Evolutionary conservation across 2,329 filamentous ascomycete genomes (phyloP).

Genomic region (Talaromyces rugulosus): DNA sequence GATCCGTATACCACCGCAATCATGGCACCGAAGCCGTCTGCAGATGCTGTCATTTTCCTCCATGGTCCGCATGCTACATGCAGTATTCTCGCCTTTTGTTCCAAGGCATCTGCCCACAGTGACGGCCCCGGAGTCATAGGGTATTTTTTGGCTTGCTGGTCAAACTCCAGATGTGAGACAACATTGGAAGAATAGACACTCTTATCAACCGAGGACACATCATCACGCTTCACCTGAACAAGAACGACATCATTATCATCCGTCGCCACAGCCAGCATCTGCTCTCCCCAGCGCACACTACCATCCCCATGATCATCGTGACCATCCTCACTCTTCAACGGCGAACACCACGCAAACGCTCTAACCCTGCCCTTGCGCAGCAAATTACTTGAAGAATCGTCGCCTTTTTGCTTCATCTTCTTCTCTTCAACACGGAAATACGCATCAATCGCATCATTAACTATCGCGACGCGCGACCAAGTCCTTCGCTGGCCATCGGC

Average conservation of each 20-base stretch:
- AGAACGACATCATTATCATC: slow-evolving; percentile 36
- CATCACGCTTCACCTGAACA: slow-evolving; percentile 21
- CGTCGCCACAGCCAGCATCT: slow-evolving; percentile 34
- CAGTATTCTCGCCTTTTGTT: slow-evolving; percentile 20
- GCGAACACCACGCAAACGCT: slow-evolving; percentile 40
- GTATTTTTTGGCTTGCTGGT: slow-evolving; percentile 12
- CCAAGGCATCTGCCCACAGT: slow-evolving; percentile 25
- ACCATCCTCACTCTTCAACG: slow-evolving; percentile 18
- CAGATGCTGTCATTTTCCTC: slow-evolving; percentile 15
- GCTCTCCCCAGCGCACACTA: slow-evolving; percentile 28
- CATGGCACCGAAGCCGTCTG: slow-evolving; percentile 13
- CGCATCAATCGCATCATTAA: slow-evolving; percentile 46
- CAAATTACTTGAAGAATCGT: slow-evolving; percentile 16
- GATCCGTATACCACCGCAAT: slow-evolving; percentile 27
- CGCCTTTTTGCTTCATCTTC: background rate
- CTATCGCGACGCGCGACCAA: slow-evolving; percentile 51
- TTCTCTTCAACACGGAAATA: slow-evolving; percentile 30
- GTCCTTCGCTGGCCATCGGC: slow-evolving; percentile 41
- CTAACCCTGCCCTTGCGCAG: slow-evolving; percentile 33
- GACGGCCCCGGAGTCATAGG: slow-evolving; percentile 22
- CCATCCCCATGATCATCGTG: background rate
- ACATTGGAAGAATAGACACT: slow-evolving; percentile 22
- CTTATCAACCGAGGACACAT: slow-evolving; percentile 3
- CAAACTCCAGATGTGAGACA: slow-evolving; percentile 20
- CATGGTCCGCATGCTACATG: slow-evolving; percentile 32